phyloP scores from a whole-genome alignment of 1,284 basidiomycete species.

The Malassezia vespertilionis region DNA sequence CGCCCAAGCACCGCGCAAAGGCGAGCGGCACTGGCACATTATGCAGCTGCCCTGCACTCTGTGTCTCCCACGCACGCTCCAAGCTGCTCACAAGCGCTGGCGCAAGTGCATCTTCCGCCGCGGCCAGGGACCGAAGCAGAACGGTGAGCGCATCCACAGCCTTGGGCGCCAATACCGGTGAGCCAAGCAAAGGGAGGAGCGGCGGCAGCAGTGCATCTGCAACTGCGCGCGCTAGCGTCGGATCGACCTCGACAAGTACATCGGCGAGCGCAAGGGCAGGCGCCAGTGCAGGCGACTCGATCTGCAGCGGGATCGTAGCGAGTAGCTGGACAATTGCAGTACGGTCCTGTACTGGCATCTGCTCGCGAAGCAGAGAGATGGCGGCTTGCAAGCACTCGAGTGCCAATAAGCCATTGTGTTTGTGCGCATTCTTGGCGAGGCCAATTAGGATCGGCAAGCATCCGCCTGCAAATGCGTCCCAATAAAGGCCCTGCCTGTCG shows the following conservation, averaged over 20 bases:
- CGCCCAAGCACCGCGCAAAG: slow-evolving; percentile 34
- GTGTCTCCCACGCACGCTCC: slow-evolving; percentile 4
- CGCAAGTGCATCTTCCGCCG: slow-evolving; percentile 1
- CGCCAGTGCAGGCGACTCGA: neutral
- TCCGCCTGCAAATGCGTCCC: slow-evolving; percentile 1
- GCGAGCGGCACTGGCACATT: slow-evolving; percentile 42
- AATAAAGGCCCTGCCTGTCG: too few relatives aligned
- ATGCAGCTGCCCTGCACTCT: neutral
- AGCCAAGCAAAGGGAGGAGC: neutral
- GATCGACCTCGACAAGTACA: slow-evolving; percentile 2
- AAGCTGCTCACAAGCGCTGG: neutral
- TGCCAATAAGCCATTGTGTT: neutral
- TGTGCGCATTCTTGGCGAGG: neutral
- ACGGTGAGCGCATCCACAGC: slow-evolving; percentile 1
- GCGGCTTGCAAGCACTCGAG: slow-evolving; percentile 43
- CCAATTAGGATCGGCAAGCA: slow-evolving; percentile 3
- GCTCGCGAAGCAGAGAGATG: slow-evolving; percentile 65
- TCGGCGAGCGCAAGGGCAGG: neutral
- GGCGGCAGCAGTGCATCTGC: neutral
- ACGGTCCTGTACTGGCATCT: slow-evolving; percentile 65
- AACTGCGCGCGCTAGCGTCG: neutral
- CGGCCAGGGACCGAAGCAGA: neutral
- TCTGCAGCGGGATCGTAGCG: slow-evolving; percentile 48
- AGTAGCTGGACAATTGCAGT: slow-evolving; percentile 57
- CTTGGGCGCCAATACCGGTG: neutral